These are phyloP conservation scores for Blastobotrys chiropterorum DNA, from an alignment of 805 yeast species.

Conservation along the genomic window DNA sequence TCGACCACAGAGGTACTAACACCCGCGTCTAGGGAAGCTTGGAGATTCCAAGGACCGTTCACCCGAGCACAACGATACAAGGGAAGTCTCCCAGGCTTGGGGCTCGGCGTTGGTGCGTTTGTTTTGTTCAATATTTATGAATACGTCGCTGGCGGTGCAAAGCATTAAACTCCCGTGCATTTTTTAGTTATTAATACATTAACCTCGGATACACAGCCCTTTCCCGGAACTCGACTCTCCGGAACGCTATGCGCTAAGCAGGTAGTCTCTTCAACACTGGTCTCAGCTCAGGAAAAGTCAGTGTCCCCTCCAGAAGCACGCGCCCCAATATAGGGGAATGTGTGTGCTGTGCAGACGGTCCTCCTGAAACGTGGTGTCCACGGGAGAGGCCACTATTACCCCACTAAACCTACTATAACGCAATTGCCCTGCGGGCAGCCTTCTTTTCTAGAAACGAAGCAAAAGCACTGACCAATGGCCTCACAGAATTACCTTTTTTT, in stretches of 20 bases:
- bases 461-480: not conserved
- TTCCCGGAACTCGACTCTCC: no score
- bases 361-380: no score
- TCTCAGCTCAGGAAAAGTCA: no score
- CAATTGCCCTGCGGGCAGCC: no score
- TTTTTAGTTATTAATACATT: not conserved
- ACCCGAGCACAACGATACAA: slow-evolving; percentile 61
- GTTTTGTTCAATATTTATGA: slow-evolving; percentile 58
- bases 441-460: not conserved
- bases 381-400: no score
- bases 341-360: no score
- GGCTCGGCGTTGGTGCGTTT: slow-evolving; percentile 72
- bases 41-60: slow-evolving; percentile 85
- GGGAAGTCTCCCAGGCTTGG: slow-evolving; percentile 74
- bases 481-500: not conserved
- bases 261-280: no score
- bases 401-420: no score
- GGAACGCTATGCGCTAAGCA: no score
- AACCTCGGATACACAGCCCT: no score
- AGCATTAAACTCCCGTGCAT: slow-evolving; percentile 1
- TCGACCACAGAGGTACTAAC: slow-evolving; percentile 2
- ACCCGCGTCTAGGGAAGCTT: slow-evolving; percentile 60
- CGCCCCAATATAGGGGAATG: no score
- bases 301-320: no score
- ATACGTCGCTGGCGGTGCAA: slow-evolving; percentile 24